These are phyloP conservation scores for Plicaturopsis crispa DNA, from an alignment of 768 basidiomycete species.

Conservation along the genomic window DNA sequence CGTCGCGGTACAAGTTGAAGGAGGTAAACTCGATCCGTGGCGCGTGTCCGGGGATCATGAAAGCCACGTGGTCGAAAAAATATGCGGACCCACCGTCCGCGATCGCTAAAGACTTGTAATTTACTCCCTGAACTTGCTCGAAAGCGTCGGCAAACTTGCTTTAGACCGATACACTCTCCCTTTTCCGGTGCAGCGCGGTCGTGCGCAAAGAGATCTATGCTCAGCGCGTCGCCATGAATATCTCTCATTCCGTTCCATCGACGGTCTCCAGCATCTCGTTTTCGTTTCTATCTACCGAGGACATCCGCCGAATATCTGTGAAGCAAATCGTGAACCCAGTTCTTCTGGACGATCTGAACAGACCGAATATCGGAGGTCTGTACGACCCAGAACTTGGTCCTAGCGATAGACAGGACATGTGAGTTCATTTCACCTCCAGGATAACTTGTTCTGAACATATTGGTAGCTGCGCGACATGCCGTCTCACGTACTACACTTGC, in stretches of 20 bases:
- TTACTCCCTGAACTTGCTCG: too few relatives aligned
- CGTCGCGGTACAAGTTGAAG: too few relatives aligned
- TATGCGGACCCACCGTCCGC: too few relatives aligned
- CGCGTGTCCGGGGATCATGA: too few relatives aligned
- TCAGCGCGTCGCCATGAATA: slow-evolving; percentile 62
- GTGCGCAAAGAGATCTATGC: too few relatives aligned
- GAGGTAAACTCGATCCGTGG: too few relatives aligned
- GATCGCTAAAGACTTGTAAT: too few relatives aligned
- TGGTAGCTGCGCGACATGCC: slow-evolving; percentile 86
- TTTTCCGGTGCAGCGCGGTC: too few relatives aligned
- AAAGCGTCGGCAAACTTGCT: too few relatives aligned
- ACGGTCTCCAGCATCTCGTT: slow-evolving; percentile 83
- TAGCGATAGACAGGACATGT: slow-evolving; percentile 86
- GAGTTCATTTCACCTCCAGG: slow-evolving; percentile 23
- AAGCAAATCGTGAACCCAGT: slow-evolving; percentile 93
- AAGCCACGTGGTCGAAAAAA: too few relatives aligned
- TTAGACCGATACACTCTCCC: too few relatives aligned
- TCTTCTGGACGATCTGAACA: slow-evolving; percentile 88
- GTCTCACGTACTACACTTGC: slow-evolving; percentile 87
- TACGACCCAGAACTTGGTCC: slow-evolving; percentile 97
- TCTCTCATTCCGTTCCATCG: slow-evolving; percentile 82
- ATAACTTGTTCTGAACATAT: slow-evolving; percentile 7
- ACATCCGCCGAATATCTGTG: slow-evolving; percentile 91
- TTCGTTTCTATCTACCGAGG: slow-evolving; percentile 83
- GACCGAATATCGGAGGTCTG: slow-evolving; percentile 85